phyloP scores from a whole-genome alignment of 2,329 filamentous ascomycete species.

The Nothopassalora personata region DNA sequence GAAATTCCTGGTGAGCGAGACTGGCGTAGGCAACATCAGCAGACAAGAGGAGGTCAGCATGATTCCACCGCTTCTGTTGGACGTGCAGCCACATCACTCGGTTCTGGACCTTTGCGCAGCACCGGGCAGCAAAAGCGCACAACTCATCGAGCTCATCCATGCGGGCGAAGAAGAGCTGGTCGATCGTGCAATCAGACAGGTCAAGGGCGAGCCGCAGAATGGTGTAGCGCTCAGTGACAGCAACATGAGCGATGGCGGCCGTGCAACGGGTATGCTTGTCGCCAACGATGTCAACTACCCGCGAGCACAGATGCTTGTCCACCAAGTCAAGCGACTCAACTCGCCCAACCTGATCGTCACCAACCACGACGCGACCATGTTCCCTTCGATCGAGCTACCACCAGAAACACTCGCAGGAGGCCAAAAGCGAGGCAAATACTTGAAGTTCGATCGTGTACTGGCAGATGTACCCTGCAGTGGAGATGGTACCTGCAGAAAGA shows the following conservation, averaged over 20 bases:
- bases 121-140: constrained; percentile 92
- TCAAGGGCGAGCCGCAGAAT: constrained; percentile 38
- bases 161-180: constrained; percentile 85
- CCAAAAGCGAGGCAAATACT: constrained; percentile 57
- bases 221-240: constrained; percentile 40
- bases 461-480: constrained; percentile 96
- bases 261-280: constrained; percentile 84
- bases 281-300: constrained; percentile 97
- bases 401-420: constrained; percentile 45
- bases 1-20: constrained; percentile 96
- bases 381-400: constrained; percentile 84
- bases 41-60: constrained; percentile 97
- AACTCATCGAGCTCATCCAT: constrained; percentile 92
- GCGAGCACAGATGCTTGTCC: constrained; percentile 92
- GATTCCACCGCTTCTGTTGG: constrained; percentile 93
- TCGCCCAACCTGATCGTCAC: constrained; percentile 96
- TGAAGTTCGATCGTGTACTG: constrained; percentile 95
- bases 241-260: constrained; percentile 67
- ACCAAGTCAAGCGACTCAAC: constrained; percentile 94
- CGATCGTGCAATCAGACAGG: constrained; percentile 60
- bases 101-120: constrained; percentile 95
- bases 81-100: constrained; percentile 83
- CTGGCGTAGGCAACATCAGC: constrained; percentile 93
- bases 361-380: constrained; percentile 95
- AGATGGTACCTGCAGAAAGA: constrained; percentile 91